Conservation (phyloP, 495 filamentous ascomycete species). For the Chaetomidium leptoderma region DNA sequence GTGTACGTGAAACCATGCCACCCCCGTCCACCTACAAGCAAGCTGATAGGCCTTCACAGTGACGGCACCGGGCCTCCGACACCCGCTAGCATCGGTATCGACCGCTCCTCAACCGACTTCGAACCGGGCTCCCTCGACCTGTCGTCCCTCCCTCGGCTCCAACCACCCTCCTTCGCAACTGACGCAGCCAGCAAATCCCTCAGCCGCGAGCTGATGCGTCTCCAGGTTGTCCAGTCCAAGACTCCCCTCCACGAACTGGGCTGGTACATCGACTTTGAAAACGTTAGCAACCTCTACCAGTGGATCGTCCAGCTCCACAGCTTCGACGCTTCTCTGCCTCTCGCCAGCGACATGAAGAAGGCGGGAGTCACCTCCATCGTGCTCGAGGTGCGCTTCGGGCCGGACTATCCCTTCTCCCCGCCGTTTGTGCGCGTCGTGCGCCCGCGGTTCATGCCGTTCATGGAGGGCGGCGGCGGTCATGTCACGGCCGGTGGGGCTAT, state of each 20-base stretch:
- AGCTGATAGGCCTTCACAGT: neutral
- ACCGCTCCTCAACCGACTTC: slow-evolving; percentile 54
- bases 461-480: slow-evolving; percentile 75
- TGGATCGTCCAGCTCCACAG: slow-evolving; percentile 92
- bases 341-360: slow-evolving; percentile 70
- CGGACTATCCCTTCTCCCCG: slow-evolving; percentile 69
- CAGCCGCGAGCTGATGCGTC: slow-evolving; percentile 54
- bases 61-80: neutral
- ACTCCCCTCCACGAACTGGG: slow-evolving; percentile 67
- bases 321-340: slow-evolving; percentile 63
- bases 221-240: slow-evolving; percentile 57
- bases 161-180: slow-evolving; percentile 66
- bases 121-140: slow-evolving; percentile 58
- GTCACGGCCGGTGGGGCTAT: slow-evolving; percentile 83
- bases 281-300: slow-evolving; percentile 69
- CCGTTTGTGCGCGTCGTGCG: slow-evolving; percentile 83
- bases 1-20: neutral
- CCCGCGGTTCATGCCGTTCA: slow-evolving; percentile 71
- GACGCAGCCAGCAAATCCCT: slow-evolving; percentile 57
- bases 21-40: neutral
- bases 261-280: slow-evolving; percentile 70
- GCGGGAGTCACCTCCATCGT: slow-evolving; percentile 61
- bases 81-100: slow-evolving; percentile 5
- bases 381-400: slow-evolving; percentile 74
- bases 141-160: slow-evolving; percentile 52